Evolutionary conservation across 2,329 filamentous ascomycete species (phyloP).

Genomic region (Aspergillus sp.): DNA sequence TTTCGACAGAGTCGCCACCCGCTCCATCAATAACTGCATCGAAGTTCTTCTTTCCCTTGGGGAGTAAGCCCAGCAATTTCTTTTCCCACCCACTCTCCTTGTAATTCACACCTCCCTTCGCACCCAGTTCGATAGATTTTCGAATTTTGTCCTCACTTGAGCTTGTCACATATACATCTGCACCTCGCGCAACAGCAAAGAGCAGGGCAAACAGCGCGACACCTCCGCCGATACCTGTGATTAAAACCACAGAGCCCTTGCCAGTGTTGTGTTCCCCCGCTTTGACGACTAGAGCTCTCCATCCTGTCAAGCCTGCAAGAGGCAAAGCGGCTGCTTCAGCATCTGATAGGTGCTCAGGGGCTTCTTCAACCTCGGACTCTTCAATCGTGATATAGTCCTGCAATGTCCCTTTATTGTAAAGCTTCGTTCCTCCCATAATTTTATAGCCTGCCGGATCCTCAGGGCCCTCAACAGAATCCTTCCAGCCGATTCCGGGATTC

Average conservation of each 20-base stretch:
- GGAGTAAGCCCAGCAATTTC: constrained; percentile 58
- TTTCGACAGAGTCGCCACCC: constrained; percentile 77
- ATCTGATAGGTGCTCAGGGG: constrained; percentile 69
- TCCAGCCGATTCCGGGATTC: constrained; percentile 78
- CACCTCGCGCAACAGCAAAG: constrained; percentile 73
- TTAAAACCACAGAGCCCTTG: constrained; percentile 69
- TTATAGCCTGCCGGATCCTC: constrained; percentile 55
- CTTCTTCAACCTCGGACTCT: constrained; percentile 71
- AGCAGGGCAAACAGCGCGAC: constrained; percentile 80
- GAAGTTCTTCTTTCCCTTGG: constrained; percentile 66
- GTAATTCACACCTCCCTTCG: constrained; percentile 79
- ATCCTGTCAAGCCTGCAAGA: constrained; percentile 81
- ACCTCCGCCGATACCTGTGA: constrained; percentile 91
- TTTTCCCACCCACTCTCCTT: constrained; percentile 78
- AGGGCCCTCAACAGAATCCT: constrained; percentile 67
- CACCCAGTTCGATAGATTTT: constrained; percentile 69
- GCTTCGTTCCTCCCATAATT: constrained; percentile 57
- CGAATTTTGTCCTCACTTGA: constrained; percentile 73
- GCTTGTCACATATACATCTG: constrained; percentile 79
- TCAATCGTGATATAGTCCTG: constrained; percentile 71
- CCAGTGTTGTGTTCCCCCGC: constrained; percentile 55
- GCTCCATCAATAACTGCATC: constrained; percentile 91
- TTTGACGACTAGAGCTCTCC: constrained; percentile 83
- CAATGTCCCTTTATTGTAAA: constrained; percentile 67
- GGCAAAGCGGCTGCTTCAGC: constrained; percentile 82